These are phyloP conservation scores for Dictyostelium firmibasis DNA, from an alignment of 78 protist genomes.

Conservation along the genomic window DNA sequence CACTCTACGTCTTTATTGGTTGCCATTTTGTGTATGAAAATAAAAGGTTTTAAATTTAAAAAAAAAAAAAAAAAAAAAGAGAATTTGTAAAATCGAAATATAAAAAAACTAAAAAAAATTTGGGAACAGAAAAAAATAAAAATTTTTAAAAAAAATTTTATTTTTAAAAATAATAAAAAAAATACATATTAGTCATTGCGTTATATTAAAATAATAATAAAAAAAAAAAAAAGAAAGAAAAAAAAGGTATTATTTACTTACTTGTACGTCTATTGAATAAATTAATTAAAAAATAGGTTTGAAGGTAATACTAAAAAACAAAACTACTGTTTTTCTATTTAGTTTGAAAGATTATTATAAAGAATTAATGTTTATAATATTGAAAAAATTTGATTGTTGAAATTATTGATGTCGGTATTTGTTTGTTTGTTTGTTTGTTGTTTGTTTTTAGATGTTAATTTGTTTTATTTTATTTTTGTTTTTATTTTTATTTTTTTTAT, in stretches of 20 bases:
- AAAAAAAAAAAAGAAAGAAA: not conserved
- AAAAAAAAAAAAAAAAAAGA: not conserved
- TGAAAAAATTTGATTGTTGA: not conserved
- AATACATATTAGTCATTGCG: not conserved
- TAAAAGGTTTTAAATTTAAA: not conserved
- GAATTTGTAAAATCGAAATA: not conserved
- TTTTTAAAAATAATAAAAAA: not conserved
- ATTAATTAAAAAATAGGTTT: not conserved
- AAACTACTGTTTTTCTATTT: slow-evolving; percentile 14
- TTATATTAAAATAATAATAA: not conserved
- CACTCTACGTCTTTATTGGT: slow-evolving; percentile 42
- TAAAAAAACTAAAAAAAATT: not conserved
- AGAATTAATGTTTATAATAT: not conserved
- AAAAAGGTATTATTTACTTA: not conserved
- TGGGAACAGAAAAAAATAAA: not conserved
- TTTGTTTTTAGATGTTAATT: too few species aligned
- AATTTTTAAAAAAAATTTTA: not conserved
- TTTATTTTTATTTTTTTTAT: too few species aligned
- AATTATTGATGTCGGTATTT: not conserved
- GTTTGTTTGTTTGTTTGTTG: not conserved
- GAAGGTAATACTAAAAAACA: slow-evolving; percentile 11
- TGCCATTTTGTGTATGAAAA: not conserved
- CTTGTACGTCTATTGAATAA: not conserved
- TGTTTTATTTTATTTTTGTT: too few species aligned
- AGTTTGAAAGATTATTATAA: not conserved